Percentiles rank a stretch among this genome's conserved stretches.
These are phyloP conservation scores for Lodderomyces orthopsilosis DNA, from an alignment of 1,139 yeast species.

Conservation along the genomic window DNA sequence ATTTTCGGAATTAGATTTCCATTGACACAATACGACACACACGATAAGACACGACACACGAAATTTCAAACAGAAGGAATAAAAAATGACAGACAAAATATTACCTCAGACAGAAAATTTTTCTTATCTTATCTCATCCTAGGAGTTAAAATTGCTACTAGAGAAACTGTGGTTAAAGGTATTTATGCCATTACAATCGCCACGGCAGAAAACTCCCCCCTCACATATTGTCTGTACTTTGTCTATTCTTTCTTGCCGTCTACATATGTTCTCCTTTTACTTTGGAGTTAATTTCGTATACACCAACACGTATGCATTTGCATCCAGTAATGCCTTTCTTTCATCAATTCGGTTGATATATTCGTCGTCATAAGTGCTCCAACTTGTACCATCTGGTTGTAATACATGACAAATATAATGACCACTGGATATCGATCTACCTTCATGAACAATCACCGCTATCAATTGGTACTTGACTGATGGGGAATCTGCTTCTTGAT, in stretches of 20 bases:
- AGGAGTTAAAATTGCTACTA: too few relatives aligned
- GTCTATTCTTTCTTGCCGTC: background rate
- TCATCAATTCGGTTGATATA: conserved; percentile 72
- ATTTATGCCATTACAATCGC: too few relatives aligned
- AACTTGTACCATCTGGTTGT: conserved; percentile 77
- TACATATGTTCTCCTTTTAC: conserved; percentile 9
- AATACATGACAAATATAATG: conserved; percentile 90
- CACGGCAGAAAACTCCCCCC: too few relatives aligned
- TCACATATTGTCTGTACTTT: too few relatives aligned
- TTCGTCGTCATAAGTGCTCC: conserved; percentile 96
- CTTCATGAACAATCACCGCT: conserved; percentile 93
- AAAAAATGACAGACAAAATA: background rate
- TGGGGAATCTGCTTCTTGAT: conserved; percentile 16
- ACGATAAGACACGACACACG: background rate
- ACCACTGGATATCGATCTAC: conserved; percentile 88
- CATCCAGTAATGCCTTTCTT: conserved; percentile 71
- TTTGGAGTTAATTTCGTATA: conserved; percentile 68
- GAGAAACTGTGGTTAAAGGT: too few relatives aligned
- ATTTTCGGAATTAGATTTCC: background rate
- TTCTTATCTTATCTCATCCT: background rate
- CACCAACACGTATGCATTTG: conserved; percentile 84
- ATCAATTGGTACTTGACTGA: conserved; percentile 66
- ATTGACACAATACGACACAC: background rate
- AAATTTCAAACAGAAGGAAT: background rate
- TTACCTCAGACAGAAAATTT: too few relatives aligned